These are phyloP conservation scores for Orbilia brochopaga DNA, from an alignment of 2,329 filamentous ascomycete genomes.

Conservation along the genomic window DNA sequence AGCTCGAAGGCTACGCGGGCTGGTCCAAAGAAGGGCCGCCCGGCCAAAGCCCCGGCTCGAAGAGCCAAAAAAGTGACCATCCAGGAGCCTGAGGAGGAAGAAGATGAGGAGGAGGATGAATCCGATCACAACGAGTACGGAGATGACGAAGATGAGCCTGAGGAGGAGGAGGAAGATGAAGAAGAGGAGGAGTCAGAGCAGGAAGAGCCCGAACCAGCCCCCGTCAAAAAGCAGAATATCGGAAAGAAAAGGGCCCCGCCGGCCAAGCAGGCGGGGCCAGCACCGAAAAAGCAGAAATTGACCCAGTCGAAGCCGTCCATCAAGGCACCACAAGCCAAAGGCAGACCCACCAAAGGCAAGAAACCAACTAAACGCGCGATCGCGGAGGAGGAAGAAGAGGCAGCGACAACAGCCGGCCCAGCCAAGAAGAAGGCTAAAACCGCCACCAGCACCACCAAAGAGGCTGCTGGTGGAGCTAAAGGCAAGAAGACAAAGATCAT, in stretches of 20 bases:
- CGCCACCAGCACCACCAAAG: not conserved
- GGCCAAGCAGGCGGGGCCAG: not conserved
- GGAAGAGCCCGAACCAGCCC: not conserved
- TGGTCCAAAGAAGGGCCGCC: not conserved
- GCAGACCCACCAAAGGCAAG: slow-evolving; percentile 4
- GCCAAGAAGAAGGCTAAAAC: slow-evolving; percentile 4
- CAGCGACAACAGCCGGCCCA: not conserved
- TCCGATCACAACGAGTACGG: not conserved
- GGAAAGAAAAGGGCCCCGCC: slow-evolving; percentile 12
- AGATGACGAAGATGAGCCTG: not conserved
- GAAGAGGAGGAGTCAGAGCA: slow-evolving; percentile 8
- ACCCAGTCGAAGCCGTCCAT: not conserved
- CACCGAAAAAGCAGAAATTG: slow-evolving; percentile 7
- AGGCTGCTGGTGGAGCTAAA: not conserved
- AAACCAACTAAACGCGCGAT: slow-evolving; percentile 5
- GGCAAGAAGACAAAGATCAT: not conserved
- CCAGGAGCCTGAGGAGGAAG: not conserved
- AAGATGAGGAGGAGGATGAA: not conserved
- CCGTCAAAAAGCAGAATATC: not conserved
- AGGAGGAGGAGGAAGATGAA: slow-evolving; percentile 13
- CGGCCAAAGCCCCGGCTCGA: not conserved
- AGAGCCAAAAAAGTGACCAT: not conserved
- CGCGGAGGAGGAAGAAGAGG: slow-evolving; percentile 8
- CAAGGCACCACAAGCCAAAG: not conserved
- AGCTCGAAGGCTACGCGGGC: not conserved